Evolutionary conservation across 352 stramenopile genomes (phyloP), one percentile per base, ranked within the genome.

Genomic region (Aphanomyces astaci): DNA sequence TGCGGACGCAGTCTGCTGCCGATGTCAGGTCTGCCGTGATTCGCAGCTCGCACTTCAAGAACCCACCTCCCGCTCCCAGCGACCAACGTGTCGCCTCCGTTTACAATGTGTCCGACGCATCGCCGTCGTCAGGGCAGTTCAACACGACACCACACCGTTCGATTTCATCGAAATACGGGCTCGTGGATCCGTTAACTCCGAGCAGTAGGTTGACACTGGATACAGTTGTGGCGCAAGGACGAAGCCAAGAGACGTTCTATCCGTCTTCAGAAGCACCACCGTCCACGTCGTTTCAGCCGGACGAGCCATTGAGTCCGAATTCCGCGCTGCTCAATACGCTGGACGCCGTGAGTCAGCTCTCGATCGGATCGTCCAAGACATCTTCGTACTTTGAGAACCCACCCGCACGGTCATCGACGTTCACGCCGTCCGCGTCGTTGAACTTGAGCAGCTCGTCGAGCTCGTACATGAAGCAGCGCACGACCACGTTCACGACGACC

Each of bases 241-340:
- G 40, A 39, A 57, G 43, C 40, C 53, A 39, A 17, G 31, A 27
- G 5, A 56, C 62, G 62, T 59, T 51, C 19, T 46, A 60, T 43
- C 28, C 60, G 13, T 53, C 33, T 4, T 22, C 62, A 15, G 27
- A 28, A 19, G 49, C 48, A 19, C 27, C 36, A n/a, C 24, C 48
- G 7, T 17, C 62, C 13, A n/a, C 62, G 2, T 7, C 59, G 25
- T 5, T 22, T 17, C 17, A 10, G 17, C 62, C 62, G 3, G 33
- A 68, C 19, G 62, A 68, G 51, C 62, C 62, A 59, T 28, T 68
- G 39, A 68, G 62, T 51, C 62, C 62, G 15, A 68, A 68, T 30
- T 68, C 62, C 7, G 48, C 48, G 22, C 46, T 68, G 11, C 28
- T 68, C 9, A 68, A 31, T 30, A 68, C 62, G 11, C 43, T 68